Evolutionary conservation across 2,329 filamentous ascomycete species (phyloP).

Genomic region (Coniochaeta sp.): DNA sequence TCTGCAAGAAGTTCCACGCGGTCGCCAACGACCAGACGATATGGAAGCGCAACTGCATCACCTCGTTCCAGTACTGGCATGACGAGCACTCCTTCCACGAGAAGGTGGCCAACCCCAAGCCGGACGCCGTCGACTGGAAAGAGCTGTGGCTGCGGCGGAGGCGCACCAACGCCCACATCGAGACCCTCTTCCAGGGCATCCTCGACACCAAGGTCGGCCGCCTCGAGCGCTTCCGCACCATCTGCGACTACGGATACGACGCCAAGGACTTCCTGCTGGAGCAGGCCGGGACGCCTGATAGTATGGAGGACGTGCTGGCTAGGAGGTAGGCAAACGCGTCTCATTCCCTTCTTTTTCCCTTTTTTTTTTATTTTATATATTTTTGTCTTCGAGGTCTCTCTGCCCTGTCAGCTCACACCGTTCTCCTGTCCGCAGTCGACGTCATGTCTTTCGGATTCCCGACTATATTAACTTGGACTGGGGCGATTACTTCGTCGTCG

Average conservation of each 20-base stretch:
- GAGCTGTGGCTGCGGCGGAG: constrained; percentile 52
- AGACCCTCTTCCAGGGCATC: constrained; percentile 56
- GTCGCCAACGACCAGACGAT: constrained; percentile 66
- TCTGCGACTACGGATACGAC: constrained; percentile 73
- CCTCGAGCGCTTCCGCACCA: constrained; percentile 60
- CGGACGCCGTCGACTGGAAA: constrained; percentile 69
- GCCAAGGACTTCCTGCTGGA: constrained; percentile 75
- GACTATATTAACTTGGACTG: no score
- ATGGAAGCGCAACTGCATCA: constrained; percentile 71
- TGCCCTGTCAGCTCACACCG: not conserved
- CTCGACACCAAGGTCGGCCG: constrained; percentile 64
- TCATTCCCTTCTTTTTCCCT: no score
- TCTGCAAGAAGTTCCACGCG: constrained; percentile 56
- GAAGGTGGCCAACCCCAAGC: constrained; percentile 46
- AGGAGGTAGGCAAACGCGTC: constrained; percentile 41
- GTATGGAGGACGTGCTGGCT: constrained; percentile 67
- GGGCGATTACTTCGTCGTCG: not conserved
- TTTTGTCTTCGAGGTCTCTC: no score
- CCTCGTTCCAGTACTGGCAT: constrained; percentile 70
- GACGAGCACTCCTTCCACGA: constrained; percentile 49
- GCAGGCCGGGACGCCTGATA: constrained; percentile 53
- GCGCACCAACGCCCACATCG: constrained; percentile 42
- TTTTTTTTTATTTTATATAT: no score
- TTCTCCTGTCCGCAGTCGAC: not conserved
- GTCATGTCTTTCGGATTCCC: not conserved